Evolutionary conservation across 192 early-diverging fungal genomes (phyloP), one percentile per base, ranked within the genome.

Genomic region (Backusella tarrabulga): DNA sequence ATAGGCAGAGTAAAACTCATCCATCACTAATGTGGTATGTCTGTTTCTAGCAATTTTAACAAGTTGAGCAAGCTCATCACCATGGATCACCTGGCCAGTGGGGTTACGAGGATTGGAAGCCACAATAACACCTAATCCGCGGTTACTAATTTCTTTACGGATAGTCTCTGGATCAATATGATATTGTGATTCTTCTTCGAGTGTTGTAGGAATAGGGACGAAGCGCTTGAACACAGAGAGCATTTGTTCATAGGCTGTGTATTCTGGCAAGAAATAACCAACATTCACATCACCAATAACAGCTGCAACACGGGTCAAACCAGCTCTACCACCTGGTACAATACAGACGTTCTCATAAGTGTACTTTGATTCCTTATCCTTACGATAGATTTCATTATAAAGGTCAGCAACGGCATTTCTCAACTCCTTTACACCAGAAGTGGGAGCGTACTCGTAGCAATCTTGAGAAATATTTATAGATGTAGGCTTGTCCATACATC

Each of bases 251-350:
- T 84, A 84, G 21, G 83, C 81, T 6, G 83, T 68, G 42, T 79
- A 76, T 41, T 88, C 87, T 4, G 87, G 87, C 54, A 88, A 76
- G 73, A 88, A 88, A 63, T 86, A 87, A 3, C 86, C 87, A 34
- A 88, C 87, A 54, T 87, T 85, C 9, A 84, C 77, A 67, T 88
- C 83, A 19, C 85, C 87, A 7, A 88, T 79, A 7, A 73, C 81
- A 3, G 83, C 77, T 41, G 87, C 87, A n/a, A 88, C 84, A 34
- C 87, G 71, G 4, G 87, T 87, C 77, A 88, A 78, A 2, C 85
- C 87, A 12, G 87, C 87, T 34, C 87, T 78, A 41, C 87, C 87
- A 74, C 87, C 87, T 23, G 87, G 87, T 46, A 87, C 85, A 75
- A 88, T 85, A 50, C 87, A 88, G 3, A 88, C 85, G 46, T 88